Percentiles rank a stretch among this genome's conserved stretches.
Conservation (phyloP, 2,329 filamentous ascomycete genomes). For the Botrytis tulipae region DNA sequence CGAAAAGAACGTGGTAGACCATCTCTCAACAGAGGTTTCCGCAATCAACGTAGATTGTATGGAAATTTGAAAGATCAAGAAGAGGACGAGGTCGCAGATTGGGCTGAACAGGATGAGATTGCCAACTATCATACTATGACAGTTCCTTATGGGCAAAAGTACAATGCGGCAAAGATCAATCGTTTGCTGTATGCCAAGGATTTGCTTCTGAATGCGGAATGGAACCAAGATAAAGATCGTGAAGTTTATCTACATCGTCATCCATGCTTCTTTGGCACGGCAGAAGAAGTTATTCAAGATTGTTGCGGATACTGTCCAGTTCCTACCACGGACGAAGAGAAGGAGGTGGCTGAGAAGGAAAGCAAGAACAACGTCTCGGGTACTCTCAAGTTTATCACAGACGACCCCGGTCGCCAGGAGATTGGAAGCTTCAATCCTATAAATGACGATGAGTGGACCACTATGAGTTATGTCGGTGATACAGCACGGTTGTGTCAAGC, state of each 20-base stretch:
- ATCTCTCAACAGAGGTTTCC: slow-evolving; percentile 43
- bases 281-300: slow-evolving; percentile 72
- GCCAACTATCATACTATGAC: slow-evolving; percentile 78
- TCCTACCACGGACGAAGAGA: slow-evolving; percentile 67
- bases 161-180: slow-evolving; percentile 70
- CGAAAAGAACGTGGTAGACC: slow-evolving; percentile 72
- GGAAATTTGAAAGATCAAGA: slow-evolving; percentile 76
- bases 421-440: slow-evolving; percentile 76
- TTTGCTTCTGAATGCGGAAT: slow-evolving; percentile 78
- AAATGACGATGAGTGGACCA: slow-evolving; percentile 81
- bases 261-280: slow-evolving; percentile 78
- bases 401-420: slow-evolving; percentile 76
- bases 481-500: slow-evolving; percentile 75
- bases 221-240: slow-evolving; percentile 77
- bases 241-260: slow-evolving; percentile 77
- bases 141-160: slow-evolving; percentile 63
- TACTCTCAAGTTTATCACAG: slow-evolving; percentile 69
- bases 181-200: slow-evolving; percentile 80
- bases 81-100: slow-evolving; percentile 77
- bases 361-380: slow-evolving; percentile 75
- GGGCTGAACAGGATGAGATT: slow-evolving; percentile 73
- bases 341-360: slow-evolving; percentile 68
- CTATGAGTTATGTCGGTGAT: slow-evolving; percentile 86
- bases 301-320: slow-evolving; percentile 79
- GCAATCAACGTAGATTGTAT: slow-evolving; percentile 45